Evolutionary conservation across 306 rosid genomes (phyloP).

Genomic region (Cucumis sativus): DNA sequence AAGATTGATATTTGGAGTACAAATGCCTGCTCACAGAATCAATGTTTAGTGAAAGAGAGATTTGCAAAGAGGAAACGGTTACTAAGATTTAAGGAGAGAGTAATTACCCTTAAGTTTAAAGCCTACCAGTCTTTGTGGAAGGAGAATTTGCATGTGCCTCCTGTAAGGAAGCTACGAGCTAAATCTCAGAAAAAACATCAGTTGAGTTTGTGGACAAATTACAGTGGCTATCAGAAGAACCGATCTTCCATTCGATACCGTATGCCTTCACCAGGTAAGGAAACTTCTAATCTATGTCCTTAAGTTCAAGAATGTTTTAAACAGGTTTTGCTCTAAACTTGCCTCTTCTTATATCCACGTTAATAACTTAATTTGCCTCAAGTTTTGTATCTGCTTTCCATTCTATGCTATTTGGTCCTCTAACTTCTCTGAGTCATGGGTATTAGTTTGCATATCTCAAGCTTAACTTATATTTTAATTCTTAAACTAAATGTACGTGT

Average conservation of each 20-base stretch:
- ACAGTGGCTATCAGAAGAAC: constrained; percentile 51
- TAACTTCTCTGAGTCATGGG: background rate
- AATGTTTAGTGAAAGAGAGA: constrained; percentile 31
- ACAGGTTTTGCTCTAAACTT: background rate
- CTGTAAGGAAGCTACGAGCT: constrained; percentile 47
- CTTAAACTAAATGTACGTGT: background rate
- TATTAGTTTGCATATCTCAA: background rate
- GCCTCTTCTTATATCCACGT: background rate
- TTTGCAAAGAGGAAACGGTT: constrained; percentile 40
- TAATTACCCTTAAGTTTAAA: constrained; percentile 56
- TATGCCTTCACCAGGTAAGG: constrained; percentile 59
- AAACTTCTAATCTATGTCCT: background rate
- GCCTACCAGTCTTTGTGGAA: constrained; percentile 74
- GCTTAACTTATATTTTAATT: no score
- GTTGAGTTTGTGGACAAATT: constrained; percentile 38
- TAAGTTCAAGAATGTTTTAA: background rate
- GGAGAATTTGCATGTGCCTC: constrained; percentile 61
- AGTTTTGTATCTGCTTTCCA: background rate
- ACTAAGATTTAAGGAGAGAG: constrained; percentile 72
- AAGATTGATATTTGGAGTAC: constrained; percentile 18
- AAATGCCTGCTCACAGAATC: constrained; percentile 15
- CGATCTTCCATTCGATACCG: constrained; percentile 67
- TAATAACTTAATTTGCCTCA: background rate
- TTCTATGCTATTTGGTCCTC: background rate
- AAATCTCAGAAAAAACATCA: constrained; percentile 71